These are phyloP conservation scores for Solanum tacnaense DNA, from an alignment of 257 asterid species.

Conservation along the genomic window DNA sequence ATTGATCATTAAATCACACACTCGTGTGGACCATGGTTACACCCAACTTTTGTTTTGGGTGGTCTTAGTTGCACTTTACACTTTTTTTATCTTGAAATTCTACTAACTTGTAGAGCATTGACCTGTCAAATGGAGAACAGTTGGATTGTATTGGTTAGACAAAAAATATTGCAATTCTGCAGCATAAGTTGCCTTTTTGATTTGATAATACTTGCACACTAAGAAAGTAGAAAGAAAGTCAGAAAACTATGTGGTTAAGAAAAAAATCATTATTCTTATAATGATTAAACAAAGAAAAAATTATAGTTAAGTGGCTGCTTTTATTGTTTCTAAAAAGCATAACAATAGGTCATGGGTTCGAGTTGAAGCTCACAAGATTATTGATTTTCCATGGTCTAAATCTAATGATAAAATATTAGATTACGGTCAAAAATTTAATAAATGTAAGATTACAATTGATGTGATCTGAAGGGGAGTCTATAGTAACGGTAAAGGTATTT, in stretches of 20 bases:
- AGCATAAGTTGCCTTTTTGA: constrained; percentile 1
- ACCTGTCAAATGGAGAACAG: constrained; percentile 16
- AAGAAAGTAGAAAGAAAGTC: constrained; percentile 32
- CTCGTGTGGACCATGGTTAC: neutral
- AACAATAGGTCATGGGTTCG: neutral
- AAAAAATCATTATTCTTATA: neutral
- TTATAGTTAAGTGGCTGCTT: neutral
- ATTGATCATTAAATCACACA: neutral
- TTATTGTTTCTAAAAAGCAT: neutral
- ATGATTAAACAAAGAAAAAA: neutral
- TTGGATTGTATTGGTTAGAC: neutral
- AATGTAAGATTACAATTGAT: neutral
- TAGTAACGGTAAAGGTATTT: neutral
- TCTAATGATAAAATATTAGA: neutral
- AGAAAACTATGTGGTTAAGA: constrained; percentile 4
- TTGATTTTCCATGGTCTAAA: too few species aligned
- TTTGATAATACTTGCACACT: constrained; percentile 39
- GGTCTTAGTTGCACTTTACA: constrained; percentile 6
- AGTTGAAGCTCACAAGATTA: neutral
- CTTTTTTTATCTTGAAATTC: constrained; percentile 23
- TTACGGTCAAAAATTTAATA: neutral
- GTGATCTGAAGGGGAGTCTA: neutral
- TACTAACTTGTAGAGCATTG: constrained; percentile 3
- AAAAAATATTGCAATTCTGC: constrained; percentile 1
- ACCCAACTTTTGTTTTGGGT: neutral